These are phyloP conservation scores for Cyberlindnera sargentensis DNA, from an alignment of 805 yeast species.

Conservation along the genomic window DNA sequence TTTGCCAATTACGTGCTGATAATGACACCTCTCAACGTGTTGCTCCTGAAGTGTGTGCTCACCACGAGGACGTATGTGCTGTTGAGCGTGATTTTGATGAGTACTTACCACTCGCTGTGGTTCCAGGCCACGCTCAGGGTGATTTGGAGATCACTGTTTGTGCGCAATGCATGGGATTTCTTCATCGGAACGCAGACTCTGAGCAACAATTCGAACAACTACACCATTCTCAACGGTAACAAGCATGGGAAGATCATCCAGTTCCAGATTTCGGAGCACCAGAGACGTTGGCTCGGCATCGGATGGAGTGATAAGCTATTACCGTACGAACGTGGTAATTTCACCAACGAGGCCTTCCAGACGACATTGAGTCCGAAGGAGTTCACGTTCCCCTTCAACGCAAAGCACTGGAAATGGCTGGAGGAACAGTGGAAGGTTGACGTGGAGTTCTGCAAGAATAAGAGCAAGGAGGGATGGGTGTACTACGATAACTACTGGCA, in stretches of 20 bases:
- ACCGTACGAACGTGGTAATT: slow-evolving; percentile 46
- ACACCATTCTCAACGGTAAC: slow-evolving; percentile 33
- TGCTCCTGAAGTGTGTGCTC: slow-evolving; percentile 27
- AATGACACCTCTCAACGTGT: slow-evolving; percentile 34
- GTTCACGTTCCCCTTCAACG: slow-evolving; percentile 40
- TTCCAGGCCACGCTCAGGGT: slow-evolving; percentile 36
- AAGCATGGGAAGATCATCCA: slow-evolving; percentile 40
- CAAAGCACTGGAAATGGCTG: slow-evolving; percentile 51
- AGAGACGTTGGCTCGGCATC: slow-evolving; percentile 54
- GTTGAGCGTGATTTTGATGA: slow-evolving; percentile 28
- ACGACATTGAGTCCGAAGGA: slow-evolving; percentile 25
- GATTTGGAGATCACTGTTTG: slow-evolving; percentile 39
- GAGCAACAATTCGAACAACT: slow-evolving; percentile 15
- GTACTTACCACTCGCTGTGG: slow-evolving; percentile 41
- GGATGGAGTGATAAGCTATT: slow-evolving; percentile 49
- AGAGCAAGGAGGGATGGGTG: slow-evolving; percentile 43
- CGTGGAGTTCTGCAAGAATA: slow-evolving; percentile 29
- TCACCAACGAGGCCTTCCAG: slow-evolving; percentile 34
- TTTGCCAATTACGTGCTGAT: slow-evolving; percentile 26
- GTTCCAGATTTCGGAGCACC: slow-evolving; percentile 48
- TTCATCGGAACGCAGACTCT: slow-evolving; percentile 29
- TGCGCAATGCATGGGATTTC: slow-evolving; percentile 31
- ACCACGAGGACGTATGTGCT: slow-evolving; percentile 31
- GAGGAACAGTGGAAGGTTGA: slow-evolving; percentile 47
- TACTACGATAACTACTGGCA: slow-evolving; percentile 49